Evolutionary conservation across 768 basidiomycete genomes (phyloP), one percentile per base, ranked within the genome.

Genomic region (Gelatoporia subvermispora): DNA sequence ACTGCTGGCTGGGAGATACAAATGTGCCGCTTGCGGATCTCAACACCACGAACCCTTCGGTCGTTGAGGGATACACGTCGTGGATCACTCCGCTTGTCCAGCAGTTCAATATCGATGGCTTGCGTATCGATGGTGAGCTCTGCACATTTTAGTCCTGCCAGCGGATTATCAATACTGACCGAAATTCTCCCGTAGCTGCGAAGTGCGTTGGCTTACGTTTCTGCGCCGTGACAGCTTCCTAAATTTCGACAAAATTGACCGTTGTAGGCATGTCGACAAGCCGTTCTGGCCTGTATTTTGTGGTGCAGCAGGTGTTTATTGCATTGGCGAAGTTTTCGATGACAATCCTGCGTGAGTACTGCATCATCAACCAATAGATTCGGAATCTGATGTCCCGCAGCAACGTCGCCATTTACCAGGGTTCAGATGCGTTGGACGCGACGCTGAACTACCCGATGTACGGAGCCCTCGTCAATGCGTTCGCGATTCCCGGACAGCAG

Each of bases 1-100:
- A 76, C 35, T 92, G 91, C 65, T 93, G 91, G 90, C 69, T 93
- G 16, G 91, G 92, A 2, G 88, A 93, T 60, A 68, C 69, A 10
- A 75, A 70, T 2, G 85, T 93, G 44, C 75, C 88, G 20, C 72
- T 93, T 0, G 79, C 87, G 0, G 92, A 94, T 63, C 59, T 93
- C 51, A 81, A 93, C 67, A 93, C 89, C 11, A 74, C 78, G 57
- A 78, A 88, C 52, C 68, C 78, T 7, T 67, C 68, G 25, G 88
- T 93, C 36, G 71, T 79, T 25, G 68, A 74, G 9, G 72, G 70
- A 31, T 92, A 85, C 65, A 76, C 79, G 22, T 60, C 68, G 7
- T 93, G 89, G 91, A 81, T 93, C 56, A 64, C 69, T 35, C 65
- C 74, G 25, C 71, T 93, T 16, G 84, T 93, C 24, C 52, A 77